A percentile compares a stretch with the other conserved stretches of the same genome.
Evolutionary conservation across 2,329 filamentous ascomycete species (phyloP).

Genomic region (Graphium sp.): DNA sequence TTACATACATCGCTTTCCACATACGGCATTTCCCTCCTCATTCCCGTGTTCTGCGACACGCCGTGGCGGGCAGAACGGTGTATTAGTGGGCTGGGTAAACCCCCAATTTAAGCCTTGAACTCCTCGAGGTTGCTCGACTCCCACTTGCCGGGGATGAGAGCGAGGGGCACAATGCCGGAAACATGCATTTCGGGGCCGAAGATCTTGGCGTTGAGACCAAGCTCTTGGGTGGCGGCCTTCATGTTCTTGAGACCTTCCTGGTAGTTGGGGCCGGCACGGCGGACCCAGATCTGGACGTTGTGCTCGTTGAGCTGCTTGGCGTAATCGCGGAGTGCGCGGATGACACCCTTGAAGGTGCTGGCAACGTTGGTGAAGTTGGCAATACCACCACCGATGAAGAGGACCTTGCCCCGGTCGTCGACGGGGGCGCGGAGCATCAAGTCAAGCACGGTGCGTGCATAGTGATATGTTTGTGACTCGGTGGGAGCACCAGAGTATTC

Average conservation of each 20-base stretch:
- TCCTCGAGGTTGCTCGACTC: constrained; percentile 44
- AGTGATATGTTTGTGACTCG: constrained; percentile 98
- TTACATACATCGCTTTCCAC: too few relatives aligned
- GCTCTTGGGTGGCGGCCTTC: constrained; percentile 87
- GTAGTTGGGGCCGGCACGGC: constrained; percentile 82
- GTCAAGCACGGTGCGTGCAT: constrained; percentile 90
- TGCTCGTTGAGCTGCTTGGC: constrained; percentile 77
- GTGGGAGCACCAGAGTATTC: constrained; percentile 99
- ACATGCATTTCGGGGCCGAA: constrained; percentile 82
- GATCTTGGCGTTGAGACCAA: constrained; percentile 57
- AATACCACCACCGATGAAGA: constrained; percentile 99
- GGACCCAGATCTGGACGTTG: constrained; percentile 96
- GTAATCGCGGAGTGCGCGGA: constrained; percentile 85
- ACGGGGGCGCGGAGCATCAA: constrained; percentile 87
- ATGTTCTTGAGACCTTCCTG: constrained; percentile 99
- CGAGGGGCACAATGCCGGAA: constrained; percentile 87
- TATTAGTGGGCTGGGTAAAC: too few relatives aligned
- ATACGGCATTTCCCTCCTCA: too few relatives aligned
- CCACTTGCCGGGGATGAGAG: constrained; percentile 52
- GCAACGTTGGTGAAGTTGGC: constrained; percentile 99
- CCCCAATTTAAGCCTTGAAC: constrained; percentile 32
- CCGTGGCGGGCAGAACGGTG: too few relatives aligned
- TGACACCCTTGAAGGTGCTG: constrained; percentile 99
- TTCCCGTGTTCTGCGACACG: too few relatives aligned
- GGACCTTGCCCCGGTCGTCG: constrained; percentile 83